Evolutionary conservation across 495 filamentous ascomycete species (phyloP).

Genomic region (Aspergillus nidulans): DNA sequence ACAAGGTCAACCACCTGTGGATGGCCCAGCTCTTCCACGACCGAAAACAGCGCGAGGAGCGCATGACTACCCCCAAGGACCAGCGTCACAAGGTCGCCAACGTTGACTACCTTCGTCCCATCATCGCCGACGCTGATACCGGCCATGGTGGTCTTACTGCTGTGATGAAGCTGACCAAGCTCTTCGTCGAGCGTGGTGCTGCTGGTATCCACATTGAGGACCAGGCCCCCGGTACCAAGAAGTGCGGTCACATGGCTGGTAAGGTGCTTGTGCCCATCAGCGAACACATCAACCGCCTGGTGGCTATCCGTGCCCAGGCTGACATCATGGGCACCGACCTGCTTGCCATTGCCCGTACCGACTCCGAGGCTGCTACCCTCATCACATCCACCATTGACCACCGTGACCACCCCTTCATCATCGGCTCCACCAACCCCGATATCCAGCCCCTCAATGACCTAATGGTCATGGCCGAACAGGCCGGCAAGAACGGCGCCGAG

Average conservation of each 20-base stretch:
- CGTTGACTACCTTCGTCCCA: conserved; percentile 90
- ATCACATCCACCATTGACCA: conserved; percentile 95
- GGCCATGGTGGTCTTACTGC: conserved; percentile 96
- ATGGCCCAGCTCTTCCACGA: conserved; percentile 99
- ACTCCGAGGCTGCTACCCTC: conserved; percentile 95
- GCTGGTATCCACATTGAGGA: conserved; percentile 99
- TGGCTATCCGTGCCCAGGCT: conserved; percentile 94
- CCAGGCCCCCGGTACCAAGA: conserved; percentile 97
- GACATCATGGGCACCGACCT: conserved; percentile 98
- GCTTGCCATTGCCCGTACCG: conserved; percentile 85
- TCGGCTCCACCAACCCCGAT: conserved; percentile 80
- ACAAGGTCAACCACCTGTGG: conserved; percentile 96
- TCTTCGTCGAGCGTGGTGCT: conserved; percentile 95
- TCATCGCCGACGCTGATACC: conserved; percentile 96
- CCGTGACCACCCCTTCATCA: conserved; percentile 90
- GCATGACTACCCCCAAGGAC: conserved; percentile 69
- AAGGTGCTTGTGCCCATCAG: conserved; percentile 96
- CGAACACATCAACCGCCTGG: conserved; percentile 97
- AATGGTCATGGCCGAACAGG: conserved; percentile 79
- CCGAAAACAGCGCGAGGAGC: conserved; percentile 96
- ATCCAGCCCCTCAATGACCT: conserved; percentile 84
- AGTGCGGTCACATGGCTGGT: conserved; percentile 99
- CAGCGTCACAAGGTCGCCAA: conserved; percentile 72
- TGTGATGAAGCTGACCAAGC: conserved; percentile 97
- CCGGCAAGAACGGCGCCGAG: conserved; percentile 74